Evolutionary conservation across 345 rosid species (phyloP).

Genomic region (Trapa bicornis): DNA sequence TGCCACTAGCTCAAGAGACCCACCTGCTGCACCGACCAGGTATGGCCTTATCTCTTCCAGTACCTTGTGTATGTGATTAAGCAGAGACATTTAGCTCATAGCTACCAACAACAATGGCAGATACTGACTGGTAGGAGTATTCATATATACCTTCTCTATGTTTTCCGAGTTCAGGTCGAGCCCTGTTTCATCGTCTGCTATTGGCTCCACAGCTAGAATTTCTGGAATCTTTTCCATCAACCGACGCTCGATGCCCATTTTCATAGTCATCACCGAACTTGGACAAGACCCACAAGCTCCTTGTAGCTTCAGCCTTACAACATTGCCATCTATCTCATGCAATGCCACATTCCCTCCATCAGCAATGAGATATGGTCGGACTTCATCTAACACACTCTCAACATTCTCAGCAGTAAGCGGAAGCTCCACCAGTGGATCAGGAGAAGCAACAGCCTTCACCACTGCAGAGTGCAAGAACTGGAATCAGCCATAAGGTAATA

Average conservation of each 20-base stretch:
- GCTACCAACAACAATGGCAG: neutral
- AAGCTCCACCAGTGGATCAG: slow-evolving; percentile 57
- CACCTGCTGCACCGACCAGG: slow-evolving; percentile 90
- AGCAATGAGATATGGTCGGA: slow-evolving; percentile 84
- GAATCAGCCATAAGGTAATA: neutral
- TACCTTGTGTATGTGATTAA: slow-evolving; percentile 33
- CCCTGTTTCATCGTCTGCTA: slow-evolving; percentile 83
- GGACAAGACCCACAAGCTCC: slow-evolving; percentile 99
- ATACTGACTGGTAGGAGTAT: neutral
- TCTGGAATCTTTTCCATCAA: slow-evolving; percentile 94
- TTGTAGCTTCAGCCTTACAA: slow-evolving; percentile 77
- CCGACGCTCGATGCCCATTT: slow-evolving; percentile 90
- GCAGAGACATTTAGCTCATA: neutral
- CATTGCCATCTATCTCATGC: slow-evolving; percentile 91
- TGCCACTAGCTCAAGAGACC: slow-evolving; percentile 73
- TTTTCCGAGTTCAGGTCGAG: slow-evolving; percentile 82
- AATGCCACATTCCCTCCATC: slow-evolving; percentile 95
- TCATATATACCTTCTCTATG: slow-evolving; percentile 55
- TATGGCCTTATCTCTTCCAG: slow-evolving; percentile 95
- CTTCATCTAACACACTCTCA: slow-evolving; percentile 72
- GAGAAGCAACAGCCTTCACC: slow-evolving; percentile 75
- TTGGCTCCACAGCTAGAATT: slow-evolving; percentile 74
- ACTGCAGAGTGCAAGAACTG: slow-evolving; percentile 23
- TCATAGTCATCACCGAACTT: slow-evolving; percentile 78
- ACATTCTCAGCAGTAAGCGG: slow-evolving; percentile 75